Base-by-base conservation (phyloP, 768 basidiomycete genomes). In the Amanita thiersii region DNA sequence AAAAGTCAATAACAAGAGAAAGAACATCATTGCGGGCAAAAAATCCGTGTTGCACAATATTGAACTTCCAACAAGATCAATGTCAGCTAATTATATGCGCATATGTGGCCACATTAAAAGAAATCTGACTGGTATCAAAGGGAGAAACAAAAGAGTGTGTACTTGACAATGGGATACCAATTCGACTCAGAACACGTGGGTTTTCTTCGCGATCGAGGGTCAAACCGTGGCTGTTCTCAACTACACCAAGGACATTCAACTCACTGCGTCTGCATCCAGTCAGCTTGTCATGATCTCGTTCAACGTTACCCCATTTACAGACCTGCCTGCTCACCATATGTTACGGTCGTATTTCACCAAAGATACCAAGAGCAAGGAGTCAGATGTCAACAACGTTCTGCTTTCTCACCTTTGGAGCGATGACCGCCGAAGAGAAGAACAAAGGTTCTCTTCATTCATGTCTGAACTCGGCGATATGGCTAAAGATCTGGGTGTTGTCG, bases 361-460 rank as follows among this genome's bases (percentile, higher is more conserved):
- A 24, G 19, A 25, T 20, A 4, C 4, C 20, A n/a, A 9, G 15
- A 35, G 11, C 28, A 34, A 33, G 32, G n/a, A 37, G 11, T 24
- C 18, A 9, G 6, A 25, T 11, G 5, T 28, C 11, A 32, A 11
- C 19, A 11, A 24, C 12, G 24, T 34, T 5, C 25, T 28, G 14
- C 25, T 43, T 10, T 43, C 42, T 3, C 35, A 37, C 15, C 42
- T 43, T n/a, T 43, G 42, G 42, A 43, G 42, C 19, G 34, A 43
- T 14, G 19, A 23, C 14, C 21, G 42, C 6, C 42, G 26, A n/a
- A 15, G 8, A 12, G 42, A 43, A 30, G 42, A 43, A 29, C 5
- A 35, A 10, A 20, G 18, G 15, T 43, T 43, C 11, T 33, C 23
- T 4, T 12, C 14, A 26, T 17, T 43, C 25, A 36, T 43, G 42